Percentiles rank a stretch among this genome's conserved stretches.
phyloP scores from a whole-genome alignment of 345 rosid species.

The Linum trigynum region DNA sequence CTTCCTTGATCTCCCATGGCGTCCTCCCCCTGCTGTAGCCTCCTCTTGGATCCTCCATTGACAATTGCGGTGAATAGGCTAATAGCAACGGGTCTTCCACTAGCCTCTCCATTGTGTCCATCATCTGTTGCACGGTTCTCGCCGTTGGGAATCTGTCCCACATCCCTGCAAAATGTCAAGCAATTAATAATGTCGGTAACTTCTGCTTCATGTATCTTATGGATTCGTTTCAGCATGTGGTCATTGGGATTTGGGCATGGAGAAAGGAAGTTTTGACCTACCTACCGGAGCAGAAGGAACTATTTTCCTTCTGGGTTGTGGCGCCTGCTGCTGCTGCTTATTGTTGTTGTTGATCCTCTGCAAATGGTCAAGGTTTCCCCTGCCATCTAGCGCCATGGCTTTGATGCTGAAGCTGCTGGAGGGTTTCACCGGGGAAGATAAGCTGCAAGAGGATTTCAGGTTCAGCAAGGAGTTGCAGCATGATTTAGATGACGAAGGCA shows the following conservation, averaged over 20 bases:
- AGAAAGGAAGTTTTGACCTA: not conserved
- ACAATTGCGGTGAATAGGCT: constrained; percentile 25
- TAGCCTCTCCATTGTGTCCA: constrained; percentile 58
- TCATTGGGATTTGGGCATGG: not conserved
- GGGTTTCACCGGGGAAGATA: too few relatives aligned
- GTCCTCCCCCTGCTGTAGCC: constrained; percentile 44
- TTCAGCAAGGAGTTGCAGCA: too few relatives aligned
- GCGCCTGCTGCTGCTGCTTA: not conserved
- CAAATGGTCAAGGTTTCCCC: not conserved
- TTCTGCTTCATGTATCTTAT: too few relatives aligned
- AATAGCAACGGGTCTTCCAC: constrained; percentile 35
- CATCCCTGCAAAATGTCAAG: not conserved
- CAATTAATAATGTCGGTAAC: too few relatives aligned
- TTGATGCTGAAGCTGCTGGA: too few relatives aligned
- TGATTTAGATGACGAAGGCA: too few relatives aligned
- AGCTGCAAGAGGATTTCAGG: too few relatives aligned
- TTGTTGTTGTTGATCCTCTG: not conserved
- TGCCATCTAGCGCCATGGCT: not conserved
- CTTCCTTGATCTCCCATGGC: constrained; percentile 62
- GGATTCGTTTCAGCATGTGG: too few relatives aligned
- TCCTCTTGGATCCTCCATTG: constrained; percentile 13
- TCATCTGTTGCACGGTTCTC: constrained; percentile 55
- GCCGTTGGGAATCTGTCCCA: constrained; percentile 33
- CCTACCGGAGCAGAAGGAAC: not conserved
- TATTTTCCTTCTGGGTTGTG: not conserved